Evolutionary conservation across 2,329 filamentous ascomycete species (phyloP), one percentile per base, ranked within the genome.

Genomic region (Dactylonectria estremocensis): DNA sequence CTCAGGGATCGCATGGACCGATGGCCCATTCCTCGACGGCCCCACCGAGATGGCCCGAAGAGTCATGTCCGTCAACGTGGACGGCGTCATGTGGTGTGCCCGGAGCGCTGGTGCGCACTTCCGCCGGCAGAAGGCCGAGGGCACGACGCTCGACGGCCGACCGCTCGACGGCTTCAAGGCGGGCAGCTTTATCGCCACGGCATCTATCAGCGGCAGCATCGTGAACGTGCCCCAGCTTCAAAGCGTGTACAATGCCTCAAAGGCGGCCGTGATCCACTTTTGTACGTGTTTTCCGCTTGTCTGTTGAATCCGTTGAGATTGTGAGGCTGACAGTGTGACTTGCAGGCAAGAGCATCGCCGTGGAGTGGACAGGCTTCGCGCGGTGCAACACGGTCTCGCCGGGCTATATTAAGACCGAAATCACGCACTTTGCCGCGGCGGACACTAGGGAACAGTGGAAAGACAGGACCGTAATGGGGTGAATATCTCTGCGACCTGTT

Each of bases 381-480:
- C 86, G 93, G 46, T 89, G 87, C 72, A 95, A 95, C 79, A 89
- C 87, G 14, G 83, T 95, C 43, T 93, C 90, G 2, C 93, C 93
- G 0, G 92, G 93, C 20, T 95, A 94, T 78, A 93, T 95, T 72
- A 86, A 87, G 61, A 95, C 92, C 0, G 92, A 93, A 69, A 91
- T 95, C 72, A 89, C 89, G 13, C 82, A 85, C 72, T 94, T 93
- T 77, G 86, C 90, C 10, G 83, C 89, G 0, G 76, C 84, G 9
- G 91, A 93, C 73, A 91, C 88, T 3, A 93, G 93, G 86, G 85
- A 88, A 50, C 85, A 92, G 66, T 95, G 93, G 91, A 90, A 89
- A 78, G 89, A 90, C 76, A 95, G 93, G 87, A 95, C 92, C 46
- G 93, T 93, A 10, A 92, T 96, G 90, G 92, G 90, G 83, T 88